Conservation (phyloP, 257 asterid species). For the Solanum medicagineum region DNA sequence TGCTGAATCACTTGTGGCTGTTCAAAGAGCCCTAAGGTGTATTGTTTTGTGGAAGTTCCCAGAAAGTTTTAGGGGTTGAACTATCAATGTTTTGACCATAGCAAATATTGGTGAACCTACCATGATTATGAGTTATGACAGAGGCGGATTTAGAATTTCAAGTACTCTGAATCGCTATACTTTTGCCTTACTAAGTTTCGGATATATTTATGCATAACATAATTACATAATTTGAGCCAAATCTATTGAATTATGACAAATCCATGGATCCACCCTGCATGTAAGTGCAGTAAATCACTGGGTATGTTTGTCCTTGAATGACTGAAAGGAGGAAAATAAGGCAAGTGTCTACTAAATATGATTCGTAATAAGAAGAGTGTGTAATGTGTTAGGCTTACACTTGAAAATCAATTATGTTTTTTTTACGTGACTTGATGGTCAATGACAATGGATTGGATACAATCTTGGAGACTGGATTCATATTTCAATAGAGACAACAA, state of each 20-base stretch:
- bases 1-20: neutral
- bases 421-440: neutral
- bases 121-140: neutral
- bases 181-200: neutral
- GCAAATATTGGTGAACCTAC: neutral
- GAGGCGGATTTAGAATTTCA: neutral
- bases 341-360: too few relatives aligned
- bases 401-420: too few relatives aligned
- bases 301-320: too few relatives aligned
- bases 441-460: neutral
- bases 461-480: neutral
- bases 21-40: neutral
- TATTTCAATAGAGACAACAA: neutral
- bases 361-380: too few relatives aligned
- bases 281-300: too few relatives aligned
- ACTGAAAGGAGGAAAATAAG: too few relatives aligned
- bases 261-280: neutral
- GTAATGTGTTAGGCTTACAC: too few relatives aligned
- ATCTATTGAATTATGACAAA: neutral
- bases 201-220: neutral
- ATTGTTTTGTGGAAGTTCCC: neutral
- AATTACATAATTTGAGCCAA: neutral
- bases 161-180: neutral
- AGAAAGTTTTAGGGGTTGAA: neutral
- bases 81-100: neutral